Evolutionary conservation across 352 stramenopile species (phyloP), one percentile per base, ranked within the genome.

Genomic region (Phytophthora rubi): DNA sequence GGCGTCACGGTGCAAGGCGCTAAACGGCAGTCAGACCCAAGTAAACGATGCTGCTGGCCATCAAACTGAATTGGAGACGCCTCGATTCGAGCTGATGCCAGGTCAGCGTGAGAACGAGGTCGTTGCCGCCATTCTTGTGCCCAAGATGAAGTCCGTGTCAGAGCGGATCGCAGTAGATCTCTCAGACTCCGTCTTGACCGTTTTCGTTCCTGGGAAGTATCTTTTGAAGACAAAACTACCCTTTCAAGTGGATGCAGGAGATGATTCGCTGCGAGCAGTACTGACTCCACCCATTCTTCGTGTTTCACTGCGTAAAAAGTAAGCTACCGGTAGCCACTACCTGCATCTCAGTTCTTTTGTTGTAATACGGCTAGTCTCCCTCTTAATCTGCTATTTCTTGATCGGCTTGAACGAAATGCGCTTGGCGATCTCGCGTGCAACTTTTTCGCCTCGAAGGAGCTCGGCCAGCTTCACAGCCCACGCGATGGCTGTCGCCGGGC

Each of bases 391-490:
- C 30, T 79, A 69, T 35, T 66, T 61, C 49, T 76, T 73, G 44
- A 80, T 59, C n/a, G 65, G 45, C 42, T 76, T 73, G 53, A 79
- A 81, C 42, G 60, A 57, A 35, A 83, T 83, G 21, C 66, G 53
- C 4, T 67, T 70, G 3, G 73, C 64, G 13, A 83, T 74, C 9
- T 70, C 56, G n/a, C 60, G 53, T 5, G 73, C 73, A n/a, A 70
- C 57, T 9, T 73, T 79, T 35, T 88, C 73, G 4, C 86, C 77
- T 10, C 86, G 81, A 62, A 92, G 59, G 37, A 93, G 60, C 65
- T 90, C 79, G 12, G 91, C 79, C 23, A 94, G 59, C 10, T 73
- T 75, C 35, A 94, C 42, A 6, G 73, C 83, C 80, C 90, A 81
- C 9, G 65, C 61, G 21, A 94, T 81, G 9, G 77, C 79, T 15